Percentiles rank a stretch among this genome's conserved stretches.
Conservation (phyloP, 805 yeast species). For the Pichia kluyveri region DNA sequence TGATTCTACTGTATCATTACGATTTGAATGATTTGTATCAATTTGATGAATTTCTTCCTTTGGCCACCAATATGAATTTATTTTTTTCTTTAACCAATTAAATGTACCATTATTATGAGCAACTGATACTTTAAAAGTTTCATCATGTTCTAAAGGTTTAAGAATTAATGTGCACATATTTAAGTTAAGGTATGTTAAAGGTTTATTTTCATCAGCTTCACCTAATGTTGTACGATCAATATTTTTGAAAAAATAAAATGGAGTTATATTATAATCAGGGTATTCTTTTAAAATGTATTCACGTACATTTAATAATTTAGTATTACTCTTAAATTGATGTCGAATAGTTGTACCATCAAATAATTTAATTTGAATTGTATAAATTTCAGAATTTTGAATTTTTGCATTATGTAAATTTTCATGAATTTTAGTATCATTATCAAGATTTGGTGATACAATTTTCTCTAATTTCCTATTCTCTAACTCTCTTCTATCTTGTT, state of each 20-base stretch:
- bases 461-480: conserved; percentile 3
- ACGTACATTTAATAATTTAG: conserved; percentile 50
- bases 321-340: conserved; percentile 36
- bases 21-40: background rate
- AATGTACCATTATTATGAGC: conserved; percentile 10
- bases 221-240: conserved; percentile 58
- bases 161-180: conserved; percentile 64
- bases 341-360: conserved; percentile 57
- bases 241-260: conserved; percentile 42
- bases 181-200: conserved; percentile 47
- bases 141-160: conserved; percentile 41
- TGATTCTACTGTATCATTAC: background rate
- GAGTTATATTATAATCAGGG: conserved; percentile 39
- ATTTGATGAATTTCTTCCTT: too few species aligned
- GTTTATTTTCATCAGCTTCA: conserved; percentile 48
- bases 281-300: conserved; percentile 43
- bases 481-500: conserved; percentile 35
- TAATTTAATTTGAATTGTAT: conserved; percentile 41
- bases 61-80: conserved; percentile 13
- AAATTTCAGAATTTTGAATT: conserved; percentile 31
- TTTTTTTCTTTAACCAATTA: conserved; percentile 19
- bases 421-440: conserved; percentile 7
- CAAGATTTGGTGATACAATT: background rate
- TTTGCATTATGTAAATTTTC: conserved; percentile 17
- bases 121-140: conserved; percentile 4